phyloP scores from a whole-genome alignment of 805 yeast genomes.

The Saccharomycodes ludwigii region DNA sequence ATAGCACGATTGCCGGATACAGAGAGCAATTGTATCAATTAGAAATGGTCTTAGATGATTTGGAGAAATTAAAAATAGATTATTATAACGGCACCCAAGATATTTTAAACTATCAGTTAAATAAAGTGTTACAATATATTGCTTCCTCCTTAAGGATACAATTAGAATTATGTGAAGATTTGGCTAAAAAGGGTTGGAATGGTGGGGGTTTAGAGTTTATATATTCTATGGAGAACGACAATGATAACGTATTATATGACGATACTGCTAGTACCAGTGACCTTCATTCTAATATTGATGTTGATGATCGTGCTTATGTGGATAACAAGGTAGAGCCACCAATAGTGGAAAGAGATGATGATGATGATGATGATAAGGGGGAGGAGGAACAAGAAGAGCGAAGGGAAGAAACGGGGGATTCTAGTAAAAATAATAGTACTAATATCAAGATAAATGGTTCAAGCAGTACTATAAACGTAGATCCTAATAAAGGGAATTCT shows the following conservation, averaged over 20 bases:
- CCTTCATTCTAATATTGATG: no score
- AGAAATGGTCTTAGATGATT: slow-evolving; percentile 66
- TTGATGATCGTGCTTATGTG: no score
- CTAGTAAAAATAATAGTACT: not conserved
- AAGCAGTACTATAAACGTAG: slow-evolving; percentile 2
- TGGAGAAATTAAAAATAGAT: slow-evolving; percentile 63
- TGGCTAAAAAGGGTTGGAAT: slow-evolving; percentile 76
- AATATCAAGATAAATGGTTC: not conserved
- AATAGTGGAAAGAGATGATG: not conserved
- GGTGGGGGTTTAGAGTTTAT: slow-evolving; percentile 70
- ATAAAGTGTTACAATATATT: slow-evolving; percentile 37
- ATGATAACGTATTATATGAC: slow-evolving; percentile 6
- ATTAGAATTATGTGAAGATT: slow-evolving; percentile 66
- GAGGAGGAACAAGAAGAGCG: slow-evolving; percentile 6
- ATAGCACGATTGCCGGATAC: slow-evolving; percentile 56
- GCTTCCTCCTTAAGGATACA: slow-evolving; percentile 67
- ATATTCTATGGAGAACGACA: slow-evolving; percentile 4
- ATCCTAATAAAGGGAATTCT: slow-evolving; percentile 4
- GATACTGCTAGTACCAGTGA: no score
- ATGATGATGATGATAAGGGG: slow-evolving; percentile 10
- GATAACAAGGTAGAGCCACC: no score
- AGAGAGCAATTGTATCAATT: slow-evolving; percentile 52
- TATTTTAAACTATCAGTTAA: slow-evolving; percentile 51
- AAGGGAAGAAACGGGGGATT: slow-evolving; percentile 1
- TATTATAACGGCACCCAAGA: slow-evolving; percentile 55